Evolutionary conservation across 345 rosid species (phyloP).

Genomic region (Salix purpurea): DNA sequence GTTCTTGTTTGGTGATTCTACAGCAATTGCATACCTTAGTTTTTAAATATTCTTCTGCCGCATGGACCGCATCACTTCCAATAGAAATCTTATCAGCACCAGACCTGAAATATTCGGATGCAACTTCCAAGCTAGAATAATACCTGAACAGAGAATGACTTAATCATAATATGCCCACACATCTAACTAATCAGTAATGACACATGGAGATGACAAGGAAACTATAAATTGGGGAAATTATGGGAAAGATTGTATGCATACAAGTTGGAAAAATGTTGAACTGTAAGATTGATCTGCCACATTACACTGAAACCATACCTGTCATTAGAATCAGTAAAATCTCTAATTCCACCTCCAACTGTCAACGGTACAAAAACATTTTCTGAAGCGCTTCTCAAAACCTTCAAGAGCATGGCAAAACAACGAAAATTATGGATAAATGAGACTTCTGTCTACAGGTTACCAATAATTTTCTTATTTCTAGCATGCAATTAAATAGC

Average conservation of each 20-base stretch:
- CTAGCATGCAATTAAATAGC: background rate
- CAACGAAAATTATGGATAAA: background rate
- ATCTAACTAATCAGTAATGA: background rate
- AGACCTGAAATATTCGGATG: constrained; percentile 92
- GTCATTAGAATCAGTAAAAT: constrained; percentile 91
- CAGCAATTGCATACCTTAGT: constrained; percentile 56
- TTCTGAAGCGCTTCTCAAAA: constrained; percentile 81
- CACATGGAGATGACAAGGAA: background rate
- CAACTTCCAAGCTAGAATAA: constrained; percentile 97
- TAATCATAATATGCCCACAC: background rate
- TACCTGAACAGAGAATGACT: constrained; percentile 41
- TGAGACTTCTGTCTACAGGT: background rate
- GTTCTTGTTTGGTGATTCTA: background rate
- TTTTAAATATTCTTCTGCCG: constrained; percentile 80
- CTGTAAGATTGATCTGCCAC: background rate
- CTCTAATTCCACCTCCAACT: constrained; percentile 98
- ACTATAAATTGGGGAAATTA: background rate
- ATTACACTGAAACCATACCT: constrained; percentile 40
- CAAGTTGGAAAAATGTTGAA: background rate
- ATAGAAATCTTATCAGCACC: constrained; percentile 96
- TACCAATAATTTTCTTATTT: background rate
- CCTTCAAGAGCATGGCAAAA: constrained; percentile 41
- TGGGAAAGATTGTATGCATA: background rate
- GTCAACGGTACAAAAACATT: constrained; percentile 97
- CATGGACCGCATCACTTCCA: constrained; percentile 94